Evolutionary conservation across 1,139 yeast genomes (phyloP), one percentile per base, ranked within the genome.

Genomic region (Blastobotrys aristatus): DNA sequence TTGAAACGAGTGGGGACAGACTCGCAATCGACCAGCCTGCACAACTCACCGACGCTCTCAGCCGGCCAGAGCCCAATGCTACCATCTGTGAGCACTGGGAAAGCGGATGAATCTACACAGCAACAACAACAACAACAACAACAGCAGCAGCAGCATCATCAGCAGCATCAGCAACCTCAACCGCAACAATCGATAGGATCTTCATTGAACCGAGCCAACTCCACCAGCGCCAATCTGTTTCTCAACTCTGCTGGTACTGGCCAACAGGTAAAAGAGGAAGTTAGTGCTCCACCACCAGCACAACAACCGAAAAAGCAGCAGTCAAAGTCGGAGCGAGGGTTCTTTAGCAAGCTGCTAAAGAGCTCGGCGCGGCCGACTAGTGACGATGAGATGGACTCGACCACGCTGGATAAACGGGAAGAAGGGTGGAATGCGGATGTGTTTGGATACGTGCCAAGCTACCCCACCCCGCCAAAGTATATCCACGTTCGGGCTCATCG

Each of bases 361-460:
- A 16, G 35, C 3, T 53, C 60, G 0, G 59, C 56, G 3, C 41
- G 61, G n/a, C 61, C 61, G 14, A 57, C 62, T n/a, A 39, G 37
- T 4, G 57, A 56, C 18, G 61, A 57, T 45, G 62, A 58, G 40
- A 43, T 47, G 20, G 58, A 55, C 44, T 31, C 43, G 2, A 31
- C 46, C n/a, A 50, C 49, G n/a, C 38, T 43, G 27, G 54, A 50
- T 32, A 46, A 55, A 29, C 46, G 68, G 18, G 61, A 61, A 21
- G 69, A 66, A 47, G 71, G 69, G 10, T 64, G 64, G 58, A 57
- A 61, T 24, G 69, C 70, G 7, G 60, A 58, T 21, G 64, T 64
- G 16, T 56, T 64, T 46, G 67, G 65, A 8, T 62, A 54, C 46
- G 58, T 57, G 6, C 63, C 67, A 4, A 57, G 57, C 46, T 48